Base-by-base conservation (phyloP, 1,139 yeast species). In the Kodamaea fungicola region DNA sequence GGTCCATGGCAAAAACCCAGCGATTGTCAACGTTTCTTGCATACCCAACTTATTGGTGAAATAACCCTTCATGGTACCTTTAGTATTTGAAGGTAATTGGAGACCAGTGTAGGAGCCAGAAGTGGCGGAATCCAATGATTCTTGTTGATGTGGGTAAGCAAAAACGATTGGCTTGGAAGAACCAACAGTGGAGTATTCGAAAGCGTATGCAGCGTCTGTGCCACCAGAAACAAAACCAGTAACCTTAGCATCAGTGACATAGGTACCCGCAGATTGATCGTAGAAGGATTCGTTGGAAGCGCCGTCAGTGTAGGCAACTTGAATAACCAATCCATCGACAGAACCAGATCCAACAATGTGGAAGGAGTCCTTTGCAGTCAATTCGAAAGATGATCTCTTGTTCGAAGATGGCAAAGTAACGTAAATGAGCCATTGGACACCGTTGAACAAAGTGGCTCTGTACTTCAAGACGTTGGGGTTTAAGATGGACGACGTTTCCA, bases 81-180 rank as follows among this genome's bases (percentile, higher is more conserved):
- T 83, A 36, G 84, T 76, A 22, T 82, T 70, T 0, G 89, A 79
- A 25, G 68, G 65, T 32, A 80, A 57, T 12, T 62, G 53, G 33
- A 80, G 65, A 22, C 76, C 76, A 19, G 87, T 78, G 27, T 65
- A 57, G 2, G 62, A 50, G 3, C 55, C 45, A 4, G 61, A 38
- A 38, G 71, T 65, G 2, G 57, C 54, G 2, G 62, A 41, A 22
- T 69, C 55, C 43, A 84, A 64, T 1, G 85, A 71, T 26, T 62
- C 64, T 34, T 77, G 67, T 42, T 83, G 94, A 57, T 86, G 95
- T 13, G 92, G 89, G 38, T 83, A 68, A 7, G 87, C 85, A 57
- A 78, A 85, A 3, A 83, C 59, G 33, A 83, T 61, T 7, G 84
- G 70, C 6, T 65, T 54, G 7, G 86, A 78, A 2, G 57, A 41